These are phyloP conservation scores for Croton laevigatus DNA, from an alignment of 441 rosid genomes.

Conservation along the genomic window DNA sequence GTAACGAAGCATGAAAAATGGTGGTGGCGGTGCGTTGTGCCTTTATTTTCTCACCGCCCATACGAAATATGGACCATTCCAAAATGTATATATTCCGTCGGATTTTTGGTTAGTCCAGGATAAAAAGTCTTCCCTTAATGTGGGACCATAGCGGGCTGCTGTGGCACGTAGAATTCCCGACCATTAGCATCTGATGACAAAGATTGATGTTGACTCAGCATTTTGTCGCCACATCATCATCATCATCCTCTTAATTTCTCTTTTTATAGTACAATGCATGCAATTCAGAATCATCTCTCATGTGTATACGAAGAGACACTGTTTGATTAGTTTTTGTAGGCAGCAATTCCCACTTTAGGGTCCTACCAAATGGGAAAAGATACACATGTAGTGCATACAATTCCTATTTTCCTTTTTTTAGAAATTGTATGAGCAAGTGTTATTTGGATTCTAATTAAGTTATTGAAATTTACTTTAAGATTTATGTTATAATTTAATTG, in stretches of 20 bases:
- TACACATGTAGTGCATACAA: no score
- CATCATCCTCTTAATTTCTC: no score
- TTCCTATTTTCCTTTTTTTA: no score
- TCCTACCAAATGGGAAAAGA: not conserved
- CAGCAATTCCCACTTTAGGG: not conserved
- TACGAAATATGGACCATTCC: not conserved
- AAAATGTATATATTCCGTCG: conserved; percentile 16
- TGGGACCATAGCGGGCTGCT: conserved; percentile 2
- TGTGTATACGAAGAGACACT: not conserved
- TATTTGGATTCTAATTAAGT: no score
- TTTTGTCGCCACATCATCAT: conserved; percentile 17
- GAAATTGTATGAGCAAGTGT: no score
- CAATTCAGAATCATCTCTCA: not conserved
- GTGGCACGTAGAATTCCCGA: conserved; percentile 24
- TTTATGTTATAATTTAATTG: no score
- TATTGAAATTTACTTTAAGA: no score
- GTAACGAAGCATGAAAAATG: not conserved
- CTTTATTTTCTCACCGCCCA: conserved; percentile 12
- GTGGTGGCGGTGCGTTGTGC: not conserved
- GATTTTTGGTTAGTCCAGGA: conserved; percentile 1
- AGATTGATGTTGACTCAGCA: conserved; percentile 21
- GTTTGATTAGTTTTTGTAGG: not conserved
- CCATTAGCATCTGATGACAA: conserved; percentile 28
- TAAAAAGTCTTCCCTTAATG: not conserved
- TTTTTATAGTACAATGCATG: not conserved